Evolutionary conservation across 2,329 filamentous ascomycete genomes (phyloP), one percentile per base, ranked within the genome.

Genomic region (Fulvia fulva): DNA sequence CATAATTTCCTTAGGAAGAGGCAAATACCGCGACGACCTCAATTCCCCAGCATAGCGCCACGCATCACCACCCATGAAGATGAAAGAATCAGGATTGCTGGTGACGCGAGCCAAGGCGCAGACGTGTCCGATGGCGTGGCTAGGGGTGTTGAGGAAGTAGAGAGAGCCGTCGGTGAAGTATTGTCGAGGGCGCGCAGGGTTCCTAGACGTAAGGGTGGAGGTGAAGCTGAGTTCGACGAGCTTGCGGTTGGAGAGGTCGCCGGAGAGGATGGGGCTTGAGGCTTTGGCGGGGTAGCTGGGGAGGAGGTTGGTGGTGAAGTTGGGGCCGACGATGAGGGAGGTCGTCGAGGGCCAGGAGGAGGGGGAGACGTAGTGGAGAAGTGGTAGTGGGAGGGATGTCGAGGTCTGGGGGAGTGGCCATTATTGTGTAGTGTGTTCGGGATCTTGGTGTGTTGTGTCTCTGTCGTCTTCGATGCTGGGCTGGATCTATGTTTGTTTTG

Each of bases 81-180:
- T 75, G 64, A 81, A 82, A 0, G 72, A 72, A 7, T 71, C 65
- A 5, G 65, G 64, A 16, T 63, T 55, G 7, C 64, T 60, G n/a
- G 68, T 68, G 0, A 75, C 77, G 5, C 80, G 71, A 0, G 78
- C 80, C 0, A 83, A 71, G 3, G 71, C 81, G 57, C 74, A 76
- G 21, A 81, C 68, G 63, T 82, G 80, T 1, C 78, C 80, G 3
- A 78, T 67, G 0, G 78, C 74, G 64, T 83, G 81, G 1, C 83
- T 82, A 0, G 81, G 80, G 2, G 76, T 74, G 62, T 81, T 71
- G 26, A 84, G 71, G 4, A 84, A 73, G 65, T 82, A 83, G 61
- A 85, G 80, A 21, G 73, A 77, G 0, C 81, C 81, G 64, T 85
- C 82, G 1, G 77, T 76, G 57, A 83, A 84, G 64, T 77, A 83